phyloP scores from a whole-genome alignment of 2,329 filamentous ascomycete genomes.

The Lasiodiplodia sp. region DNA sequence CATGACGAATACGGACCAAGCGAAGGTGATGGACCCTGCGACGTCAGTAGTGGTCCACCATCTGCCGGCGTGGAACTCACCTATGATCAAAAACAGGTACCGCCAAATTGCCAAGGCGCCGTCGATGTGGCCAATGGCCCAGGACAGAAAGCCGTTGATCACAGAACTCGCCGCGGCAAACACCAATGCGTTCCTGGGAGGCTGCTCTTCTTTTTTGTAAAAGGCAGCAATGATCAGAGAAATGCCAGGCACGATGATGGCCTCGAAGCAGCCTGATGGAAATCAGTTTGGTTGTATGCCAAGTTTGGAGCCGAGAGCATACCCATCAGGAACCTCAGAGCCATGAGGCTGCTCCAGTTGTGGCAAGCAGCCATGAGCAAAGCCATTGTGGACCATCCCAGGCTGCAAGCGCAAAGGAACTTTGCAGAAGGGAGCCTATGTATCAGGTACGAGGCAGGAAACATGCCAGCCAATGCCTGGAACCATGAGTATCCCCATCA shows the following conservation, averaged over 20 bases:
- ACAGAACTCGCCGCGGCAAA: slow-evolving; percentile 46
- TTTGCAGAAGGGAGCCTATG: slow-evolving; percentile 29
- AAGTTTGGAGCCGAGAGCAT: not conserved
- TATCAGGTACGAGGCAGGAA: slow-evolving; percentile 27
- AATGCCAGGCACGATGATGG: slow-evolving; percentile 45
- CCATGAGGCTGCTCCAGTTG: slow-evolving; percentile 28
- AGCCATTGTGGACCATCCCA: slow-evolving; percentile 24
- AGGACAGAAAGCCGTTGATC: slow-evolving; percentile 40
- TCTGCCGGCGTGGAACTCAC: not conserved
- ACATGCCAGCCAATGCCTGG: slow-evolving; percentile 26
- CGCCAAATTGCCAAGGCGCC: slow-evolving; percentile 31
- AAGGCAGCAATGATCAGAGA: slow-evolving; percentile 48
- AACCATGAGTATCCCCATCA: not conserved
- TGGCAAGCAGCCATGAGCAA: slow-evolving; percentile 37
- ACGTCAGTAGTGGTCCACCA: not conserved
- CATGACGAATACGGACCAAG: slow-evolving; percentile 21
- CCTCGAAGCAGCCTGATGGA: slow-evolving; percentile 39
- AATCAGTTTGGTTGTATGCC: not conserved
- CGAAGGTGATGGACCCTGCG: slow-evolving; percentile 22
- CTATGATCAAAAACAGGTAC: slow-evolving; percentile 31
- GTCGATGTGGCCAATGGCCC: slow-evolving; percentile 37
- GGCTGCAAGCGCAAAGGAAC: slow-evolving; percentile 21
- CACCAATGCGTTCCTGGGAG: slow-evolving; percentile 45
- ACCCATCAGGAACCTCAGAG: slow-evolving; percentile 41
- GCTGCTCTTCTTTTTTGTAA: slow-evolving; percentile 48